These are phyloP conservation scores for Penicillium dipodomyicola DNA, from an alignment of 495 filamentous ascomycete genomes.

Conservation along the genomic window DNA sequence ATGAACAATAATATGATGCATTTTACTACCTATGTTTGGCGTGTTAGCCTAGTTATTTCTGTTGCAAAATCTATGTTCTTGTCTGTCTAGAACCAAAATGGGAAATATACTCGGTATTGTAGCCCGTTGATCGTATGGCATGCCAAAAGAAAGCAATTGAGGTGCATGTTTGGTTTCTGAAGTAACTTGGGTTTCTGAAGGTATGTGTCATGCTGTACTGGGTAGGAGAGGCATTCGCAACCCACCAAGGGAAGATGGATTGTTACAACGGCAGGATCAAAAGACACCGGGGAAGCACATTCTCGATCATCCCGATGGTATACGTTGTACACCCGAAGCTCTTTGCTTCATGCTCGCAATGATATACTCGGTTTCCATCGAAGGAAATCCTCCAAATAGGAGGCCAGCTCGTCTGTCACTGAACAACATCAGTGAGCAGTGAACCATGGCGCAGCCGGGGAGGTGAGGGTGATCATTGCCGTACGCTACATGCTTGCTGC, in stretches of 20 bases:
- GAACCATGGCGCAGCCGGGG: not conserved
- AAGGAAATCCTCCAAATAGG: not conserved
- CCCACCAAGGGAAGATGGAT: not conserved
- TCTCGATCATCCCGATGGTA: not conserved
- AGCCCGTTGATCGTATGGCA: not conserved
- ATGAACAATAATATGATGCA: constrained; percentile 39
- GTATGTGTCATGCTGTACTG: too few species aligned
- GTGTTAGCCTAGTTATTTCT: constrained; percentile 21
- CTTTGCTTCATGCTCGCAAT: not conserved
- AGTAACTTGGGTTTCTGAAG: too few species aligned
- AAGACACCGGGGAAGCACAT: not conserved
- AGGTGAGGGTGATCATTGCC: not conserved
- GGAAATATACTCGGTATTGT: constrained; percentile 12
- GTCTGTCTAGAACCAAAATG: constrained; percentile 14
- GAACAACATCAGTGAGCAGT: not conserved
- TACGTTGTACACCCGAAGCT: not conserved
- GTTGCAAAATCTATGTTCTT: constrained; percentile 22
- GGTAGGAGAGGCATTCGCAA: not conserved
- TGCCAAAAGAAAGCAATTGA: not conserved
- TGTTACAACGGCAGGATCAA: not conserved
- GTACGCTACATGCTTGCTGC: not conserved
- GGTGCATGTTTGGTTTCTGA: not conserved
- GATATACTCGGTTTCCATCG: not conserved
- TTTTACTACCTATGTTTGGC: constrained; percentile 23
- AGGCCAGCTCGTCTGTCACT: not conserved